These are phyloP conservation scores for Fusarium sp. DNA, from an alignment of 2,329 filamentous ascomycete genomes.

Conservation along the genomic window DNA sequence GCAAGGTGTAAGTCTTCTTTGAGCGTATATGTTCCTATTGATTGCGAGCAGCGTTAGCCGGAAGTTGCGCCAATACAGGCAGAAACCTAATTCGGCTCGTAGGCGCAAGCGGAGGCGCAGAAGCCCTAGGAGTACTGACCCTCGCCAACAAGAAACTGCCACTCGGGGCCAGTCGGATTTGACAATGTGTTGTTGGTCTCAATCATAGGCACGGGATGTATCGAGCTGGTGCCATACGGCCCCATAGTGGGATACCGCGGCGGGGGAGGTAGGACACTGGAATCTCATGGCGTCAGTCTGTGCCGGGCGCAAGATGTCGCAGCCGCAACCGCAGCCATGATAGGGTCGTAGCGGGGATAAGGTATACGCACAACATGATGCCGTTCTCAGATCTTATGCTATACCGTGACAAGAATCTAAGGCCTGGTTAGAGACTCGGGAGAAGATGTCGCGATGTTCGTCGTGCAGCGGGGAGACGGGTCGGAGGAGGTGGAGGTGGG, in stretches of 20 bases:
- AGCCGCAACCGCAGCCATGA: slow-evolving; percentile 1
- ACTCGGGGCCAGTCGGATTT: slow-evolving; percentile 83
- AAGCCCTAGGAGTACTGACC: slow-evolving; percentile 59
- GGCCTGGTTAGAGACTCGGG: neutral
- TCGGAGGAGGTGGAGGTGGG: slow-evolving; percentile 15
- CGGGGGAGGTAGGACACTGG: slow-evolving; percentile 85
- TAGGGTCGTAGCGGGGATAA: neutral
- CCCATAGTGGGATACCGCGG: slow-evolving; percentile 82
- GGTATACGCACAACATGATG: slow-evolving; percentile 42
- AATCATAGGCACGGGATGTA: slow-evolving; percentile 78
- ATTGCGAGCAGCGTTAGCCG: slow-evolving; percentile 29
- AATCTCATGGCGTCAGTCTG: slow-evolving; percentile 37
- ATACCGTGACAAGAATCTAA: neutral
- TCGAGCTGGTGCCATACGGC: slow-evolving; percentile 76
- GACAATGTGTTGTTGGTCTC: slow-evolving; percentile 93
- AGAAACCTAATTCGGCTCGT: neutral
- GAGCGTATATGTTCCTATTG: slow-evolving; percentile 83
- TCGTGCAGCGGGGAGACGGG: slow-evolving; percentile 10
- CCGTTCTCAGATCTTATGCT: neutral
- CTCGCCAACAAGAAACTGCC: slow-evolving; percentile 93
- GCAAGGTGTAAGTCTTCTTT: slow-evolving; percentile 93
- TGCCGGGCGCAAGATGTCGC: slow-evolving; percentile 18
- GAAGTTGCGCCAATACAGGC: neutral
- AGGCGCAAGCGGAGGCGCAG: neutral
- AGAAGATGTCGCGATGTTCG: slow-evolving; percentile 20